Conservation (phyloP, 805 yeast genomes). For the Saccharomycopsis guyanensis region DNA sequence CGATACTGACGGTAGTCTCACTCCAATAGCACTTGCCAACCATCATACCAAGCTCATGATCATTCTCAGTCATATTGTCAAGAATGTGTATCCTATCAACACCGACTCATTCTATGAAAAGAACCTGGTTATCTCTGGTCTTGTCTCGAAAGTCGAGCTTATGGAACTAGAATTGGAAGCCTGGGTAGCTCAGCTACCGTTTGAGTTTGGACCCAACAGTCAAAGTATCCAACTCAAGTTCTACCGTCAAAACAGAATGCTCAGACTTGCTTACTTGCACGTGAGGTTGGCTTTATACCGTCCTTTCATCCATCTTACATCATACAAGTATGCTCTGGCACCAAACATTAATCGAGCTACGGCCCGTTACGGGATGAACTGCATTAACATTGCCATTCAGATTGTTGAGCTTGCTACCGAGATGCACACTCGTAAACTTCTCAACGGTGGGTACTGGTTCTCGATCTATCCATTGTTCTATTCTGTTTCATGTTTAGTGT, state of each 20-base stretch:
- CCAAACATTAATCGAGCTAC: constrained; percentile 47
- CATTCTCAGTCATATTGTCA: constrained; percentile 63
- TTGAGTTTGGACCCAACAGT: constrained; percentile 60
- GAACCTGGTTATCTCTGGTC: constrained; percentile 12
- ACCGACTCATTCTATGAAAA: constrained; percentile 24
- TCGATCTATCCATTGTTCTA: constrained; percentile 83
- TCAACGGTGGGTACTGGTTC: constrained; percentile 88
- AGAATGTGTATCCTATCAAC: constrained; percentile 68
- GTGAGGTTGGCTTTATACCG: constrained; percentile 76
- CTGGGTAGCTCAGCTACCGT: constrained; percentile 69
- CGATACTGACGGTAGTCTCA: constrained; percentile 40
- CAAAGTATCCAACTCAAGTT: constrained; percentile 38
- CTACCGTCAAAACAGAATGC: constrained; percentile 63
- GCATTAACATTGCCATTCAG: constrained; percentile 76
- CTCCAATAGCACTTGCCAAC: constrained; percentile 49
- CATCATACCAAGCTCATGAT: constrained; percentile 72
- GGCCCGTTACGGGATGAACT: constrained; percentile 67
- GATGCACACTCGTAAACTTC: constrained; percentile 61
- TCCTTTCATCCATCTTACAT: constrained; percentile 80
- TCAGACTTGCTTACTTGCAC: constrained; percentile 65
- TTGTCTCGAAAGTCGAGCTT: constrained; percentile 39
- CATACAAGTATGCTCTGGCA: constrained; percentile 40
- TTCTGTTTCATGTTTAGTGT: constrained; percentile 79
- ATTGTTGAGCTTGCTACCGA: constrained; percentile 76
- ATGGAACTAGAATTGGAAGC: constrained; percentile 60